Conservation (phyloP, 2,329 filamentous ascomycete genomes). For the Paradendryphiella salina region DNA sequence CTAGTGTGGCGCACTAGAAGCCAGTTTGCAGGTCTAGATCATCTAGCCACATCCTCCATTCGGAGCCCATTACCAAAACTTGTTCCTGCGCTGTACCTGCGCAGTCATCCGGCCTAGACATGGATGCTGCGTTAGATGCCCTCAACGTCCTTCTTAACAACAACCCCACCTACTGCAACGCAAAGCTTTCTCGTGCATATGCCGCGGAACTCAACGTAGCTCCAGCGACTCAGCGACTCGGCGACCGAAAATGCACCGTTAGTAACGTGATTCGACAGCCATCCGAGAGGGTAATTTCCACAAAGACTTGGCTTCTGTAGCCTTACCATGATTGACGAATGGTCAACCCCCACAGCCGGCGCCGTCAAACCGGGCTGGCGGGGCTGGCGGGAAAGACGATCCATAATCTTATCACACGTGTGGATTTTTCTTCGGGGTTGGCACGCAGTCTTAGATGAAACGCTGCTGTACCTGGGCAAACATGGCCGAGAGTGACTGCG, state of each 20-base stretch:
- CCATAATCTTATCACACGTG: slow-evolving; percentile 24
- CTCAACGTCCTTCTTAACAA: slow-evolving; percentile 8
- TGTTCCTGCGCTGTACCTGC: slow-evolving; percentile 25
- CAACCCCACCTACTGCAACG: slow-evolving; percentile 5
- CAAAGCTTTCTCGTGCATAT: slow-evolving; percentile 16
- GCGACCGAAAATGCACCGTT: slow-evolving; percentile 9
- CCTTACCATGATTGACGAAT: slow-evolving; percentile 18
- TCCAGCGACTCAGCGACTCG: slow-evolving; percentile 18
- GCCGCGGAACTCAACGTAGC: slow-evolving; percentile 23
- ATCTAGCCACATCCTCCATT: slow-evolving; percentile 8
- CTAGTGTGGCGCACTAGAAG: slow-evolving; percentile 7
- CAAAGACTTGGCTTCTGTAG: slow-evolving; percentile 17
- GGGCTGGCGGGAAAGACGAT: slow-evolving; percentile 13
- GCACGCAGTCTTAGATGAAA: slow-evolving; percentile 21
- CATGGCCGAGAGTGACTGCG: slow-evolving; percentile 12
- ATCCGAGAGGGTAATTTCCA: slow-evolving; percentile 22
- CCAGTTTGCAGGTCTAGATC: slow-evolving; percentile 15
- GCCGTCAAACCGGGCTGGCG: slow-evolving; percentile 15
- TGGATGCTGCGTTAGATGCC: slow-evolving; percentile 12
- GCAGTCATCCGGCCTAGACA: slow-evolving; percentile 14
- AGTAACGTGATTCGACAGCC: slow-evolving; percentile 15
- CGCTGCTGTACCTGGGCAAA: slow-evolving; percentile 3
- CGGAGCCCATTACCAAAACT: slow-evolving; percentile 6
- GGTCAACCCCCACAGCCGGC: slow-evolving; percentile 11
- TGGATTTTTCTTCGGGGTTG: slow-evolving; percentile 16